Conservation (phyloP, 371 early-diverging fungal genomes). For the Capillidium rhysosporum region DNA sequence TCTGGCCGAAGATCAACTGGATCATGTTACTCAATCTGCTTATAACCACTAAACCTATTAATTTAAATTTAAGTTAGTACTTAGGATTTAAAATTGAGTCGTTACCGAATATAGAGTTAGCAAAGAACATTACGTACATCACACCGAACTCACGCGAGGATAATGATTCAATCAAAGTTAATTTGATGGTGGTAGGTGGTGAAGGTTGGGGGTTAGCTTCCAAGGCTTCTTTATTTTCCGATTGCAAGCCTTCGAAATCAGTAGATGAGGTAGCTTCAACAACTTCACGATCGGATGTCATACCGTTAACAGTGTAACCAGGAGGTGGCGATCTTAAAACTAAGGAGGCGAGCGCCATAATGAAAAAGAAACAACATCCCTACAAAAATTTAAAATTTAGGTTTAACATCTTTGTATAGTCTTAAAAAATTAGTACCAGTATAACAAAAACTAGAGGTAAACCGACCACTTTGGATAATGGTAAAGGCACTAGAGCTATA, state of each 20-base stretch:
- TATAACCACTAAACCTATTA: slow-evolving; percentile 21
- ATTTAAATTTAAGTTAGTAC: neutral
- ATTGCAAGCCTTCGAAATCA: neutral
- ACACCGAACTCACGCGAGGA: slow-evolving; percentile 24
- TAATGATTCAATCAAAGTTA: slow-evolving; percentile 26
- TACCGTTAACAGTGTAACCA: slow-evolving; percentile 30
- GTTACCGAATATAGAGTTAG: slow-evolving; percentile 25
- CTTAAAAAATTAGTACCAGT: slow-evolving; percentile 17
- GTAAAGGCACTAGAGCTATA: slow-evolving; percentile 30
- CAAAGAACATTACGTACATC: slow-evolving; percentile 33
- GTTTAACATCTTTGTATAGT: neutral
- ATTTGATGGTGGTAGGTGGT: slow-evolving; percentile 14
- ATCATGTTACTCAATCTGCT: slow-evolving; percentile 37
- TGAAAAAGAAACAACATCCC: slow-evolving; percentile 16
- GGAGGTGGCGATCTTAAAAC: slow-evolving; percentile 41
- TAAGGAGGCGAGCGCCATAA: slow-evolving; percentile 18
- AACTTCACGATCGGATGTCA: slow-evolving; percentile 22
- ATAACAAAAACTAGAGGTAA: slow-evolving; percentile 31
- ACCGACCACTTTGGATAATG: slow-evolving; percentile 22
- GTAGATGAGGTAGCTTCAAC: neutral
- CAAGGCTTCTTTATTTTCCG: slow-evolving; percentile 10
- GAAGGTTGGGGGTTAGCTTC: slow-evolving; percentile 9
- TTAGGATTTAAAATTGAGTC: neutral
- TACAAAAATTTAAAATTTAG: too few relatives aligned
- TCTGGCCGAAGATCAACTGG: slow-evolving; percentile 23